These are phyloP conservation scores for Entophlyctis helioformis DNA, from an alignment of 192 early-diverging fungal species.

Conservation along the genomic window DNA sequence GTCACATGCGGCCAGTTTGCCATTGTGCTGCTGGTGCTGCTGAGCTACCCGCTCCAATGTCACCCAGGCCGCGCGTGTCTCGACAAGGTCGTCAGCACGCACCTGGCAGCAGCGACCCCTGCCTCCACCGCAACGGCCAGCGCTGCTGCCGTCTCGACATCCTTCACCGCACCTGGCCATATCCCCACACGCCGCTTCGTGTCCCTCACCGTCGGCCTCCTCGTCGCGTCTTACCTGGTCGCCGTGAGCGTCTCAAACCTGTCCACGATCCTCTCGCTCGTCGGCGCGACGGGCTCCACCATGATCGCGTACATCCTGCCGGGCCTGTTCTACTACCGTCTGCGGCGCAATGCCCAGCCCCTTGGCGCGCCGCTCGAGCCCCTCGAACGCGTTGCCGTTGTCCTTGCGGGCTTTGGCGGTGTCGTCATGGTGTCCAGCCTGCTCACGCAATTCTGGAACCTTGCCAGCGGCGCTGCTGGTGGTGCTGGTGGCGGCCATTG, in stretches of 20 bases:
- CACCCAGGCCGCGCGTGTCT: conserved; percentile 82
- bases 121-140: conserved; percentile 14
- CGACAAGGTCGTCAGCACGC: conserved; percentile 74
- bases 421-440: conserved; percentile 55
- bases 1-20: conserved; percentile 80
- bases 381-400: conserved; percentile 52
- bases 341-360: conserved; percentile 21
- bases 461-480: no score
- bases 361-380: not conserved
- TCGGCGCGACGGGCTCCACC: conserved; percentile 94
- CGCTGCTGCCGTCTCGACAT: not conserved
- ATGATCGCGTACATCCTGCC: conserved; percentile 95
- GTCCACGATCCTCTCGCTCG: conserved; percentile 76
- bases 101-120: not conserved
- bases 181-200: not conserved
- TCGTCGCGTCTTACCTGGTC: conserved; percentile 16
- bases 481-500: not conserved
- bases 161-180: not conserved
- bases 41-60: conserved; percentile 87
- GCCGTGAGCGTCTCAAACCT: conserved; percentile 50
- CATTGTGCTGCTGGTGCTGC: conserved; percentile 77
- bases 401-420: conserved; percentile 53
- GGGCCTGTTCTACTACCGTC: conserved; percentile 82
- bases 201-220: not conserved
- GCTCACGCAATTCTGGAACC: conserved; percentile 6